Evolutionary conservation across 768 basidiomycete species (phyloP).

Genomic region (Boletus huronensis): DNA sequence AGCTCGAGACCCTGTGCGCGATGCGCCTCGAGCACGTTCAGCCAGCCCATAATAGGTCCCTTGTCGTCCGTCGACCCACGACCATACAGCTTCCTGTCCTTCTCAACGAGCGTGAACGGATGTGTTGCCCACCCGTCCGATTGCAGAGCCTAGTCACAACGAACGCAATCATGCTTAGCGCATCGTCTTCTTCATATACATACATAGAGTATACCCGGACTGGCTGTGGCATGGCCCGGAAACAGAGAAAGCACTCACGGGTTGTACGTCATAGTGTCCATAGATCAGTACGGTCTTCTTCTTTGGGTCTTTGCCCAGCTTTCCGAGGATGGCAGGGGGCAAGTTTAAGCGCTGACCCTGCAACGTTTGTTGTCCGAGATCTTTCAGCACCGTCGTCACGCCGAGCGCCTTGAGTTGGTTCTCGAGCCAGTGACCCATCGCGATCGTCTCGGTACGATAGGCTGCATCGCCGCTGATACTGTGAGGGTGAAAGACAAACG

Average conservation of each 20-base stretch:
- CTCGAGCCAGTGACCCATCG: conserved; percentile 84
- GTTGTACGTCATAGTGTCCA: conserved; percentile 95
- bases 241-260: conserved; percentile 43
- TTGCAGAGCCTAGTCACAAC: conserved; percentile 34
- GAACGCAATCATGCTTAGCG: background rate
- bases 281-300: conserved; percentile 96
- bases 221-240: background rate
- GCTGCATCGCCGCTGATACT: conserved; percentile 71
- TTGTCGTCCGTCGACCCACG: conserved; percentile 94
- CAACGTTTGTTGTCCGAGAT: conserved; percentile 73
- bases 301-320: conserved; percentile 73
- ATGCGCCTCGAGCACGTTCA: conserved; percentile 88
- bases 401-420: conserved; percentile 71
- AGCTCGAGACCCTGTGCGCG: conserved; percentile 59
- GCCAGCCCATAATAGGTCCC: conserved; percentile 84
- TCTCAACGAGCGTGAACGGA: conserved; percentile 68
- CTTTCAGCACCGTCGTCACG: conserved; percentile 67
- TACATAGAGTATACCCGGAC: background rate
- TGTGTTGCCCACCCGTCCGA: conserved; percentile 87
- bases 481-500: background rate
- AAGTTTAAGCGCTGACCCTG: conserved; percentile 70
- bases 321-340: conserved; percentile 82
- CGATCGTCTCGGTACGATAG: conserved; percentile 71
- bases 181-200: background rate
- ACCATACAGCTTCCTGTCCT: conserved; percentile 66